phyloP scores from a whole-genome alignment of 805 yeast genomes.

The Wickerhamiella lipophila region DNA sequence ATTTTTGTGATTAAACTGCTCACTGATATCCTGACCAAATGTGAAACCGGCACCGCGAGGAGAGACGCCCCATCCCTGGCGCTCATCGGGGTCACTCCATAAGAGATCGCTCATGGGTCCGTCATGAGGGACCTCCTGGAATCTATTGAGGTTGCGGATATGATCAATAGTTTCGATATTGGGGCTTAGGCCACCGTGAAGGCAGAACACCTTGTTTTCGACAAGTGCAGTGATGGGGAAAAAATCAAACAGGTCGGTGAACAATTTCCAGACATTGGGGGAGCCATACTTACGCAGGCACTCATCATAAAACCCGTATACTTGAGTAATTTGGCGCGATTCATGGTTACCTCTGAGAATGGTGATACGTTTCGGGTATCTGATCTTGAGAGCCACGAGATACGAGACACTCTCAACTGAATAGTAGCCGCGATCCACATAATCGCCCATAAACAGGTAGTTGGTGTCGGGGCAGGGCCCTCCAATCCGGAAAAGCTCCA shows the following conservation, averaged over 20 bases:
- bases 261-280: constrained; percentile 87
- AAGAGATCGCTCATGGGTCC: constrained; percentile 96
- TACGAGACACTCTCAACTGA: constrained; percentile 88
- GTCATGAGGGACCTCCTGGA: constrained; percentile 96
- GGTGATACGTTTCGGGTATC: constrained; percentile 86
- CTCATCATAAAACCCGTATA: constrained; percentile 92
- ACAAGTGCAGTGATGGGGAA: constrained; percentile 94
- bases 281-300: constrained; percentile 89
- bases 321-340: constrained; percentile 92
- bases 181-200: constrained; percentile 95
- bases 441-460: constrained; percentile 78
- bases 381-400: constrained; percentile 85
- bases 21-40: constrained; percentile 92
- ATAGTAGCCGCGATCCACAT: constrained; percentile 81
- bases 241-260: constrained; percentile 85
- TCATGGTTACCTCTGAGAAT: constrained; percentile 93
- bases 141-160: constrained; percentile 81
- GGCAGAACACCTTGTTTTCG: constrained; percentile 82
- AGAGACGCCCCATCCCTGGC: constrained; percentile 97
- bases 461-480: constrained; percentile 92
- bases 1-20: constrained; percentile 90
- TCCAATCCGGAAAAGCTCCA: constrained; percentile 89
- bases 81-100: constrained; percentile 96
- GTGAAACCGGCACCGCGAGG: constrained; percentile 99
- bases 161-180: constrained; percentile 93